A percentile compares a stretch with the other conserved stretches of the same genome.
Conservation (phyloP, 179 eudicot genomes). For the Corrigiola litoralis region DNA sequence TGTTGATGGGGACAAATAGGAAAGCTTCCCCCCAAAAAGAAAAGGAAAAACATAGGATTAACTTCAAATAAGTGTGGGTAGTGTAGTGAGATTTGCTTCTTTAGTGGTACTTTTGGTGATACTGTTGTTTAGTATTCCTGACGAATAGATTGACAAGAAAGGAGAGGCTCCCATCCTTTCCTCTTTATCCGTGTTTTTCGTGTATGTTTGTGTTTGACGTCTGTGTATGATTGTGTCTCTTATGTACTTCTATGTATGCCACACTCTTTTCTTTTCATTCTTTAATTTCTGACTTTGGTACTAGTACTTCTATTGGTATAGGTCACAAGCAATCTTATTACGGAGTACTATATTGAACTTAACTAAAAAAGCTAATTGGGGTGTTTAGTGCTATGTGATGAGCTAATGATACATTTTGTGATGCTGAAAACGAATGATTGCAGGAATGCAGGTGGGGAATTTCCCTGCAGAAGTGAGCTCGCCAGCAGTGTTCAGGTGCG, state of each 20-base stretch:
- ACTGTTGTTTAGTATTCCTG: conserved; percentile 43
- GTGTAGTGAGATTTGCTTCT: no score
- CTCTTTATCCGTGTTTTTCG: conserved; percentile 8
- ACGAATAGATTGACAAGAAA: conserved; percentile 32
- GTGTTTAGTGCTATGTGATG: background rate
- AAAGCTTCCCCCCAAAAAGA: background rate
- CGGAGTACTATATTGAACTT: no score
- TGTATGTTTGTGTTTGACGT: background rate
- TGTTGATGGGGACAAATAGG: conserved; percentile 13
- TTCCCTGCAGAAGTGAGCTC: conserved; percentile 70
- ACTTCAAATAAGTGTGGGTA: no score
- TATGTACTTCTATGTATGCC: background rate
- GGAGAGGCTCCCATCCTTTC: background rate
- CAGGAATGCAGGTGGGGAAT: conserved; percentile 63
- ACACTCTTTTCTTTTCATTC: background rate
- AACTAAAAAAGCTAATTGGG: conserved; percentile 17
- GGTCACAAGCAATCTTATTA: no score
- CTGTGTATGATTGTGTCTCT: conserved; percentile 5
- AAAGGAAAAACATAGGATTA: no score
- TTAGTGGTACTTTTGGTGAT: conserved; percentile 14
- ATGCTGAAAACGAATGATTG: no score
- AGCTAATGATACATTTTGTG: background rate
- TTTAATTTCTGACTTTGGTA: background rate
- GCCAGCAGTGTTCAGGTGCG: conserved; percentile 63
- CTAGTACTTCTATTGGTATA: no score